Percentiles rank a stretch among this genome's conserved stretches.
Conservation (phyloP, 306 rosid genomes). For the Psophocarpus tetragonolobus region DNA sequence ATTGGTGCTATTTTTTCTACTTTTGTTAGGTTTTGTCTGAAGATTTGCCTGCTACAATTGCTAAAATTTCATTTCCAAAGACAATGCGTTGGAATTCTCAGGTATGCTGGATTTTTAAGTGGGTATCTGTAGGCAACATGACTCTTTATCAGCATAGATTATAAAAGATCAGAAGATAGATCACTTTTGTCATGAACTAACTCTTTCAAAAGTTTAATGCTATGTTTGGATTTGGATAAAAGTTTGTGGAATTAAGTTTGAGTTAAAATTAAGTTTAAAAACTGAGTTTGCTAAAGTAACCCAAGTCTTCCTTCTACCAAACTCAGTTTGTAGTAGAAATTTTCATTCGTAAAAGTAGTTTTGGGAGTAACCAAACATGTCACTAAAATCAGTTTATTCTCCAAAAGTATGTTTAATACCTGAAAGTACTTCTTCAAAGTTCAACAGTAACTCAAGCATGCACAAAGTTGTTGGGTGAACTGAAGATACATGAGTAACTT, state of each 20-base stretch:
- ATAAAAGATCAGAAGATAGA: neutral
- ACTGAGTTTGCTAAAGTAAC: too few relatives aligned
- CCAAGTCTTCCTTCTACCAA: too few relatives aligned
- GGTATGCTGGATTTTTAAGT: constrained; percentile 47
- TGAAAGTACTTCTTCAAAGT: too few relatives aligned
- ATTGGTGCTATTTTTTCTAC: constrained; percentile 27
- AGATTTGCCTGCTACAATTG: constrained; percentile 71
- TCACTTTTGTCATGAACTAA: neutral
- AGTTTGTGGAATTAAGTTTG: too few relatives aligned
- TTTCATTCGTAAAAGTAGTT: too few relatives aligned
- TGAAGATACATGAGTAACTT: neutral
- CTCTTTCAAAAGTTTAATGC: neutral
- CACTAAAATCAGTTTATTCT: too few relatives aligned
- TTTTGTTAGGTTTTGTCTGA: constrained; percentile 73
- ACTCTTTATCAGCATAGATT: neutral
- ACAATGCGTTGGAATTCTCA: constrained; percentile 98
- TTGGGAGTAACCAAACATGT: too few relatives aligned
- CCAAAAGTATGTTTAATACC: too few relatives aligned
- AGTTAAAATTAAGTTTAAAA: too few relatives aligned
- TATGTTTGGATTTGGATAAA: too few relatives aligned
- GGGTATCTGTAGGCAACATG: neutral
- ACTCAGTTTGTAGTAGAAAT: too few relatives aligned
- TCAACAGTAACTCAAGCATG: too few relatives aligned
- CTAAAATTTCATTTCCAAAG: constrained; percentile 85
- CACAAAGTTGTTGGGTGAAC: neutral